These are phyloP conservation scores for Microdochium nivale DNA, from an alignment of 2,329 filamentous ascomycete genomes.

Conservation along the genomic window DNA sequence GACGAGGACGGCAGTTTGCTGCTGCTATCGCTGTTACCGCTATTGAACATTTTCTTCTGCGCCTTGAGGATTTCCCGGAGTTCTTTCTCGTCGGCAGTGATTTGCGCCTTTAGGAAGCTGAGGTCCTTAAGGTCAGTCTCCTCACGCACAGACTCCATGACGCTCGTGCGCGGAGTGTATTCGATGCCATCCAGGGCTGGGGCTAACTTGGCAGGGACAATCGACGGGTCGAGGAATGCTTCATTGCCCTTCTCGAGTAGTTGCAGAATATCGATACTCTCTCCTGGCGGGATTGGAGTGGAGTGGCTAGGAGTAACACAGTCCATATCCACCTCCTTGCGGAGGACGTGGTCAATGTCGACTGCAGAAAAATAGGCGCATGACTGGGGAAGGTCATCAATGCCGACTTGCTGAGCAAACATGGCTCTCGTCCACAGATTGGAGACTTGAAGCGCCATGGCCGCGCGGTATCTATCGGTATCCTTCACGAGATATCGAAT, in stretches of 20 bases:
- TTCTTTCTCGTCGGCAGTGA: slow-evolving; percentile 65
- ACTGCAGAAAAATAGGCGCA: slow-evolving; percentile 95
- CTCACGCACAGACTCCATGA: slow-evolving; percentile 66
- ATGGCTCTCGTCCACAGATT: slow-evolving; percentile 97
- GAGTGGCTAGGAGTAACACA: slow-evolving; percentile 86
- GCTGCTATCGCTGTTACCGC: background rate
- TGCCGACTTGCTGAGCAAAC: slow-evolving; percentile 95
- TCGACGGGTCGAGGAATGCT: slow-evolving; percentile 60
- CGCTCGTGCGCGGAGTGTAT: slow-evolving; percentile 65
- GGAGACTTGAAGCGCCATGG: slow-evolving; percentile 86
- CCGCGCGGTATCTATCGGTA: slow-evolving; percentile 77
- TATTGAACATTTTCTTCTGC: slow-evolving; percentile 27
- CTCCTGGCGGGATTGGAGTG: slow-evolving; percentile 70
- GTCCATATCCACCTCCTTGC: slow-evolving; percentile 97
- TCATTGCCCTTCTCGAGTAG: slow-evolving; percentile 64
- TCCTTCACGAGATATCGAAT: slow-evolving; percentile 87
- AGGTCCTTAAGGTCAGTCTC: slow-evolving; percentile 34
- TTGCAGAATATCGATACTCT: slow-evolving; percentile 74
- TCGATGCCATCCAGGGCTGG: slow-evolving; percentile 53
- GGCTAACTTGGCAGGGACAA: slow-evolving; percentile 41
- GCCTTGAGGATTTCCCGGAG: slow-evolving; percentile 63
- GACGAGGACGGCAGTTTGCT: background rate
- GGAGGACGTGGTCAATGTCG: slow-evolving; percentile 89
- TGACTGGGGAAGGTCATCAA: slow-evolving; percentile 85
- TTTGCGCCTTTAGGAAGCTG: slow-evolving; percentile 76